Evolutionary conservation across 1,284 basidiomycete genomes (phyloP), one percentile per base, ranked within the genome.

Genomic region (Acaromyces ingoldii): DNA sequence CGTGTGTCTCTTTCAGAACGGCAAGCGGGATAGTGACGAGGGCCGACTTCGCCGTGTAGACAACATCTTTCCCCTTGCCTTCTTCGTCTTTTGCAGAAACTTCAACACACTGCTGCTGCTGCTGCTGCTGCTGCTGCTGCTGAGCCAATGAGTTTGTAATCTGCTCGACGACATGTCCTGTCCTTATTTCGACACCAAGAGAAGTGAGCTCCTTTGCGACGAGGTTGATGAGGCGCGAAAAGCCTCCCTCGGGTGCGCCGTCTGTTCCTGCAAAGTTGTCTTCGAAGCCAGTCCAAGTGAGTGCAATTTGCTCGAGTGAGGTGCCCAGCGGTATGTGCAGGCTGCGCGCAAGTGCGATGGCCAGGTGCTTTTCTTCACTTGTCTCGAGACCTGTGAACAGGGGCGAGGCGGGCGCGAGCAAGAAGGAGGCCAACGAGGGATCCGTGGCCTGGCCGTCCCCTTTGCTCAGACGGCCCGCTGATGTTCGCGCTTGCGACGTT

Each of bases 361-460:
- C 76, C 0, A 73, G 62, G 13, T 57, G 38, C 36, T 80, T 80
- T 81, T 96, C 91, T 82, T 92, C 90, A 24, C 58, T 57, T 2
- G 36, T 57, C n/a, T n/a, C n/a, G 38, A 65, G 57, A 19, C 57
- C 55, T 4, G 24, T 51, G 37, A 57, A 68, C 15, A 68, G 57
- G 1, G 70, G 55, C 25, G 77, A 78, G 3, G 49, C 37, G 21
- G 66, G n/a, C n/a, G 53, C 49, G 53, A 77, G 74, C 5, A 79
- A 57, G n/a, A 68, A 75, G 6, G 68, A 70, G 2, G 77, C 76
- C 28, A 77, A 71, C 31, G 61, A 40, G 56, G 70, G 19, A 55
- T 38, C 24, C 44, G 53, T 10, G 15, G 21, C 51, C 40, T 5
- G 37, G 7, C n/a, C 19, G 36, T 51, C 52, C 4, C 58, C 62